phyloP scores from a whole-genome alignment of 257 asterid genomes.

The Solanum tacnaense region DNA sequence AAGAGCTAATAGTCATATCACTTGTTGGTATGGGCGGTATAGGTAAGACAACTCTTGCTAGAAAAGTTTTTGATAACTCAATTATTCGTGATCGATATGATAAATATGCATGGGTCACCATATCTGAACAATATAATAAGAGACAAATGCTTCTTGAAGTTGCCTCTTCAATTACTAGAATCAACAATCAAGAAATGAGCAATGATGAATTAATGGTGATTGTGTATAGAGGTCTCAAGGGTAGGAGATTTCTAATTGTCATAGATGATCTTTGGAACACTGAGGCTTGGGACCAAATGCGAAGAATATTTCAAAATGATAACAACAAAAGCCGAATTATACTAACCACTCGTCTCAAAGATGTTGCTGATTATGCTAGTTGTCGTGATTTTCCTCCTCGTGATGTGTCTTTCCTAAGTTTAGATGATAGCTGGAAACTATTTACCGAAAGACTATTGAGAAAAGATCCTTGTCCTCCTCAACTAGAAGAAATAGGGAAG shows the following conservation, averaged over 20 bases:
- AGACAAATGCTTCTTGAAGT: background rate
- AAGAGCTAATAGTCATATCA: background rate
- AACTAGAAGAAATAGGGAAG: background rate
- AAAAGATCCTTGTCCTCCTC: background rate
- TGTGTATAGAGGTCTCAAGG: background rate
- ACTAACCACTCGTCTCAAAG: background rate
- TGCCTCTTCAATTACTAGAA: background rate
- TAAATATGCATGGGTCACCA: background rate
- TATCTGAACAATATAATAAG: background rate
- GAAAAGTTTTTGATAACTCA: background rate
- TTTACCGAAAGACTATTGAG: background rate
- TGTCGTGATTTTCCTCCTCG: background rate
- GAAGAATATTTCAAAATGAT: background rate
- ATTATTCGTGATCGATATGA: too few species aligned
- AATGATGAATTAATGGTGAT: background rate
- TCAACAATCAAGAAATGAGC: background rate
- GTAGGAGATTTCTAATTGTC: constrained; percentile 2
- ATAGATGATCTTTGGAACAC: constrained; percentile 8
- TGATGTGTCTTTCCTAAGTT: background rate
- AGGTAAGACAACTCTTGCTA: background rate
- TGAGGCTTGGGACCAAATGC: background rate
- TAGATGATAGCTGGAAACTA: background rate
- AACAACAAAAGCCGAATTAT: constrained; percentile 2
- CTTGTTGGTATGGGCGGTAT: background rate
- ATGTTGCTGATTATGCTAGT: background rate